Base-by-base conservation (phyloP, 352 stramenopile genomes). In the Phytophthora meadii region DNA sequence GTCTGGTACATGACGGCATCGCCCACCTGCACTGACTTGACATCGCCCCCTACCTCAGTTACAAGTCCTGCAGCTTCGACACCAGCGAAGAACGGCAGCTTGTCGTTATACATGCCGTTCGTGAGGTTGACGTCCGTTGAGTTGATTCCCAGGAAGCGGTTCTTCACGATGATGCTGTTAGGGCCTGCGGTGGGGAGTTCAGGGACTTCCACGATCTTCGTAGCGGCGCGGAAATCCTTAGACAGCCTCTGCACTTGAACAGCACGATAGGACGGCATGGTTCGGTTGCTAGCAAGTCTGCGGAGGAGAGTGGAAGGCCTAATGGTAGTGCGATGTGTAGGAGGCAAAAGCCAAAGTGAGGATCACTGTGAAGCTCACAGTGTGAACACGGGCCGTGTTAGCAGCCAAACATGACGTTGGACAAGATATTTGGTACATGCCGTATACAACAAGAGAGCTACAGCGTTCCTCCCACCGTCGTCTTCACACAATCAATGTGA, bases 61-160 rank as follows among this genome's bases (percentile, higher is more conserved):
- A 82, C 74, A 9, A 79, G 47, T 3, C 79, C 78, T 9, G 75
- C 74, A 8, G 54, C 73, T 6, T 87, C 73, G 17, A 87, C 44
- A 7, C 78, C 78, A n/a, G 74, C 74, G 34, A 71, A 69, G 28
- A 88, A 88, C 2, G 65, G 58, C 14, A 73, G 42, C 12, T 66
- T 55, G 9, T 66, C 28, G n/a, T 64, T 67, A 70, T 83, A 84
- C 47, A 55, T 67, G 36, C 75, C 79, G 47, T 79, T 83, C 17
- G 79, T 88, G 52, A 85, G 54, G 58, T 80, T 84, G 65, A 88
- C 58, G 49, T 85, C 74, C 9, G 77, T 80, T 12, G 68, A 77
- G 41, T 83, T 86, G 65, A 83, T 79, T 5, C 73, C 73, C 28
- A 84, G 46, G 48, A 67, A 84, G 24, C 74, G 68, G 65, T 83